Evolutionary conservation across 2,329 filamentous ascomycete genomes (phyloP).

Genomic region (Macrophomina phaseolina): DNA sequence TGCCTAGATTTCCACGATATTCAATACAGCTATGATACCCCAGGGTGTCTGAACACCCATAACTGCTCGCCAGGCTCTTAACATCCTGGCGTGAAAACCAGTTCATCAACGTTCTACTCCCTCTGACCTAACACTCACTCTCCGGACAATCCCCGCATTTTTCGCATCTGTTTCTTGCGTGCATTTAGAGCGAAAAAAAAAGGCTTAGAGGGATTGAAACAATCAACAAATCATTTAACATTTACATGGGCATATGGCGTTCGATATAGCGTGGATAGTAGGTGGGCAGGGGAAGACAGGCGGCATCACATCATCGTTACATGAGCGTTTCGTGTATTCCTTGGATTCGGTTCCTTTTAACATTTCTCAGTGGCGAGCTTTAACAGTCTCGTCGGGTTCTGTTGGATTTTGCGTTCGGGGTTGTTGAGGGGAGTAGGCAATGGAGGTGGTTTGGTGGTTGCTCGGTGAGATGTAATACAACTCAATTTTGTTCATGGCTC

Average conservation of each 20-base stretch:
- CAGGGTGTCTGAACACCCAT: not conserved
- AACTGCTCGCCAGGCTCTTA: constrained; percentile 8
- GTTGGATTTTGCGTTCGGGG: no score
- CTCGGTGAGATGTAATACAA: no score
- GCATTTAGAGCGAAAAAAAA: constrained; percentile 16
- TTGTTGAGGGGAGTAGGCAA: not conserved
- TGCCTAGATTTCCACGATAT: not conserved
- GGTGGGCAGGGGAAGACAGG: not conserved
- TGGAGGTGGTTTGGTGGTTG: not conserved
- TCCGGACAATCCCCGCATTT: no score
- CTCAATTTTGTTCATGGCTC: no score
- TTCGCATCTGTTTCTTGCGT: not conserved
- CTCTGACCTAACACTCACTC: not conserved
- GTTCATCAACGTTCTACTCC: not conserved
- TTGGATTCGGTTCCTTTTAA: constrained; percentile 1
- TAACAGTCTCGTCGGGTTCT: constrained; percentile 11
- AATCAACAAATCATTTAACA: constrained; percentile 15
- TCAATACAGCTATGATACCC: constrained; percentile 16
- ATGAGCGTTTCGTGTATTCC: not conserved
- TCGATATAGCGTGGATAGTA: not conserved
- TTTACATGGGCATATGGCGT: constrained; percentile 6
- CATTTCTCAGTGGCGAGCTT: constrained; percentile 14
- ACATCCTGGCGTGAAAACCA: not conserved
- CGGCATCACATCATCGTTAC: not conserved
- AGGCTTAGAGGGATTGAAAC: not conserved